phyloP scores from a whole-genome alignment of 306 rosid genomes.

The Lathyrus tuberosus region DNA sequence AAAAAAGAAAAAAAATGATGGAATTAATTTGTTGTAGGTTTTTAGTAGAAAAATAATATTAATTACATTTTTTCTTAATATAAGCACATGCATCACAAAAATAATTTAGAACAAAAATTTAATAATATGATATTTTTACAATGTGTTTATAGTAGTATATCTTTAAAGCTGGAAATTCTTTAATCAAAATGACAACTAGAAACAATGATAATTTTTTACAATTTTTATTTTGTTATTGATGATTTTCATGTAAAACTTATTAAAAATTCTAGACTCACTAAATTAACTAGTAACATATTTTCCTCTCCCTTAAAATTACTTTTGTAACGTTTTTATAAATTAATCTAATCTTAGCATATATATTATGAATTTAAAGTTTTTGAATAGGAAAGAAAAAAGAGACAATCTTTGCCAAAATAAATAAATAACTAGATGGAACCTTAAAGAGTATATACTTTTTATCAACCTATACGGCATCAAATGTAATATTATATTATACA shows the following conservation, averaged over 20 bases:
- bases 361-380: constrained; percentile 3
- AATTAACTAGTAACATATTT: background rate
- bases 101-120: background rate
- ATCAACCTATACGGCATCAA: constrained; percentile 3
- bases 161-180: no score
- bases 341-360: background rate
- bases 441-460: constrained; percentile 32
- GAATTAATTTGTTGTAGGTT: no score
- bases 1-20: no score
- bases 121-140: no score
- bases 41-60: no score
- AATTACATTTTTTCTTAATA: background rate
- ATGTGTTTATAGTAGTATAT: no score
- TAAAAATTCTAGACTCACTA: background rate
- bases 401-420: background rate
- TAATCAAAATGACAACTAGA: no score
- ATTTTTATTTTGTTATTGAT: background rate
- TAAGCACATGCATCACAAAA: background rate
- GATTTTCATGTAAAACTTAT: background rate
- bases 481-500: background rate
- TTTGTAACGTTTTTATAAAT: background rate
- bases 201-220: background rate
- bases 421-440: background rate
- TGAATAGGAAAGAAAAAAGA: background rate
- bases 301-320: background rate